These are phyloP conservation scores for Neurospora sp. DNA, from an alignment of 495 filamentous ascomycete species.

Conservation along the genomic window DNA sequence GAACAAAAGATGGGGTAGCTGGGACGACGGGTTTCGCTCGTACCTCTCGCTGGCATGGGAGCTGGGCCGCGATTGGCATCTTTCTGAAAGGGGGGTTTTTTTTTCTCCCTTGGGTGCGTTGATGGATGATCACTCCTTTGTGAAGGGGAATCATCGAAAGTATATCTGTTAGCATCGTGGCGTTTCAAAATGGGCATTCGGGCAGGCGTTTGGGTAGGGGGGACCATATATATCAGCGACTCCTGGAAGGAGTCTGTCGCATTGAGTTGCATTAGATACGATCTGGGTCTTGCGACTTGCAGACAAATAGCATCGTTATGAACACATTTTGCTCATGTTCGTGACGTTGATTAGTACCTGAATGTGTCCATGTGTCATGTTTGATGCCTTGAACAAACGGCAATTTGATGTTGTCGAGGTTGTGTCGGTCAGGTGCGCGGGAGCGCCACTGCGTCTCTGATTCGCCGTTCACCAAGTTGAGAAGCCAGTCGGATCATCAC, in stretches of 20 bases:
- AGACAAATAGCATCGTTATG: background rate
- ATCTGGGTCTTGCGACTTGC: background rate
- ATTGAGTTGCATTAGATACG: background rate
- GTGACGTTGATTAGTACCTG: background rate
- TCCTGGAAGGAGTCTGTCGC: background rate
- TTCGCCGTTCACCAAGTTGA: background rate
- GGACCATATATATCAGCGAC: background rate
- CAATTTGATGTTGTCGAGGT: background rate
- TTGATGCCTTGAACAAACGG: background rate
- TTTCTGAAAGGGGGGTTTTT: background rate
- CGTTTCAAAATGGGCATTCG: background rate
- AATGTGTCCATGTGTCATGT: background rate
- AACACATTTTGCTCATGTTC: background rate
- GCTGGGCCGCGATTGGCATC: background rate
- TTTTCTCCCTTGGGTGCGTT: background rate
- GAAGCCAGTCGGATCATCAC: background rate
- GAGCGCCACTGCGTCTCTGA: background rate
- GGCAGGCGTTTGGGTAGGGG: background rate
- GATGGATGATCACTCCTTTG: background rate
- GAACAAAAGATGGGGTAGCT: background rate
- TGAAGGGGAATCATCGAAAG: background rate
- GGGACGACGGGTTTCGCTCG: background rate
- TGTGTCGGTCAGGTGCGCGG: background rate
- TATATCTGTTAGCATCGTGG: background rate
- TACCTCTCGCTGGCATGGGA: background rate